These are phyloP conservation scores for Middelhovenomyces tepae DNA, from an alignment of 805 yeast species.

Conservation along the genomic window DNA sequence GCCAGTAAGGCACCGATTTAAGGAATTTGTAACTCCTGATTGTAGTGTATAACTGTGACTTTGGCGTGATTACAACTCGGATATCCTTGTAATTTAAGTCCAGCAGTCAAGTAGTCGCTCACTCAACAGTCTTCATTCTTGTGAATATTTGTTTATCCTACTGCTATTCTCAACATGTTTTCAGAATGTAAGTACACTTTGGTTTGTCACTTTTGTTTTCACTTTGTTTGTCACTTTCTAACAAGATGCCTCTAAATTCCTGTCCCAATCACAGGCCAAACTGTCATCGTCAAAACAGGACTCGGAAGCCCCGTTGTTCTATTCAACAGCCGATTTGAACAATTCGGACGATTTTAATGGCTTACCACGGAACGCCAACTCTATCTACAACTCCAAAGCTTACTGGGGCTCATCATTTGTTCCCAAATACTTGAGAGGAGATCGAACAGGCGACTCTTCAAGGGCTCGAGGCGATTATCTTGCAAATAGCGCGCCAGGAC, in stretches of 20 bases:
- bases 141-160: too few relatives aligned
- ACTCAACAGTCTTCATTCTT: too few relatives aligned
- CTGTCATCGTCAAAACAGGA: constrained; percentile 20
- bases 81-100: too few relatives aligned
- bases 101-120: too few relatives aligned
- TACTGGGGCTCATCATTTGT: constrained; percentile 12
- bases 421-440: constrained; percentile 3
- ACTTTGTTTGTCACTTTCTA: constrained; percentile 2
- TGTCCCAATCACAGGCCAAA: constrained; percentile 24
- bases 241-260: constrained; percentile 29
- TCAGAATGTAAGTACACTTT: constrained; percentile 18
- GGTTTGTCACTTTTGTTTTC: not conserved
- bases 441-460: not conserved
- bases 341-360: constrained; percentile 12
- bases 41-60: too few relatives aligned
- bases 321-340: constrained; percentile 19
- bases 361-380: constrained; percentile 9
- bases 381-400: constrained; percentile 9
- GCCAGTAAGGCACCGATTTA: too few relatives aligned
- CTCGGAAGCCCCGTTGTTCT: constrained; percentile 23
- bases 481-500: constrained; percentile 4
- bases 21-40: too few relatives aligned
- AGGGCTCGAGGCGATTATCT: constrained; percentile 5
- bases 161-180: constrained; percentile 19
- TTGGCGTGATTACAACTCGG: too few relatives aligned